Evolutionary conservation across 2,329 filamentous ascomycete genomes (phyloP).

Genomic region (Periglandula ipomoeae): DNA sequence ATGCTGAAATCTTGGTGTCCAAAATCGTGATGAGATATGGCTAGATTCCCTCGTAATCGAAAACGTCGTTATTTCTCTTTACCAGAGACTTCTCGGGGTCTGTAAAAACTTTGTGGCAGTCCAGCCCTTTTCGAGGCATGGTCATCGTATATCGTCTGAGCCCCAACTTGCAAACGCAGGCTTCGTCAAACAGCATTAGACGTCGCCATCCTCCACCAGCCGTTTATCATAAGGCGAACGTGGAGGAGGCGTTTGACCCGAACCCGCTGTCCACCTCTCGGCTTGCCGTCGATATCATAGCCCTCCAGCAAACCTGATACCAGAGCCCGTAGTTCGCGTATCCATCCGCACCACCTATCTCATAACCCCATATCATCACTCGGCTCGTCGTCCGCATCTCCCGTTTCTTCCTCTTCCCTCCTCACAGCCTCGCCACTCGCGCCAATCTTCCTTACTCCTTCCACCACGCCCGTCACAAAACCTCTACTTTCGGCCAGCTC

Average conservation of each 20-base stretch:
- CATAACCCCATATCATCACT: conserved; percentile 43
- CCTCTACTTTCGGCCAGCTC: conserved; percentile 81
- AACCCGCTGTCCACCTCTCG: no score
- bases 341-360: neutral
- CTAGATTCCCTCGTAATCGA: no score
- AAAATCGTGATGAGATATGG: neutral
- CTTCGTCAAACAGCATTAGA: no score
- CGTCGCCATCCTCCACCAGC: no score
- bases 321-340: neutral
- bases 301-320: neutral
- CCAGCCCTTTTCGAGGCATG: no score
- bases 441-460: conserved; percentile 77
- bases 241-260: no score
- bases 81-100: no score
- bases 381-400: conserved; percentile 51
- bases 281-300: neutral
- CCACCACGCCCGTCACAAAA: conserved; percentile 78
- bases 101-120: no score
- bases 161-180: no score
- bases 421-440: conserved; percentile 69
- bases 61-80: no score
- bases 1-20: neutral
- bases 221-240: no score
- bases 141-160: no score
- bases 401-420: conserved; percentile 66